Evolutionary conservation across 2,329 filamentous ascomycete species (phyloP).

Genomic region (Fonsecaea pugnacius): DNA sequence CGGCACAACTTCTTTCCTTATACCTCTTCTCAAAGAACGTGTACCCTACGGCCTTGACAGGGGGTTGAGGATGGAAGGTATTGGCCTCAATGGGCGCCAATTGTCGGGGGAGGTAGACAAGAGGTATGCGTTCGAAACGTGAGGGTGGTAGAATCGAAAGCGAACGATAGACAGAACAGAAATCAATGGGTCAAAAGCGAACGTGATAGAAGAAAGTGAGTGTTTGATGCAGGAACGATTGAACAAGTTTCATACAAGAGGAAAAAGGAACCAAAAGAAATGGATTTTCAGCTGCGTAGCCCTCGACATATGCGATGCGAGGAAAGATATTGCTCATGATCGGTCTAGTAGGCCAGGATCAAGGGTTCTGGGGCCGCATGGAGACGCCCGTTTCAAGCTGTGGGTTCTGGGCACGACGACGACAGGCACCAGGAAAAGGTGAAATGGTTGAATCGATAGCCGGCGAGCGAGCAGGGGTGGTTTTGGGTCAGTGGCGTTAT

Average conservation of each 20-base stretch:
- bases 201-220: slow-evolving; percentile 21
- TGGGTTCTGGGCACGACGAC: slow-evolving; percentile 15
- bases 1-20: not conserved
- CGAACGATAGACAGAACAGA: slow-evolving; percentile 22
- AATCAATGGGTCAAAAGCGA: slow-evolving; percentile 19
- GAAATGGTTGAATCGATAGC: slow-evolving; percentile 2
- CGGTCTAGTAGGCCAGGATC: slow-evolving; percentile 10
- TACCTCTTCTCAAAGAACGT: not conserved
- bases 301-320: slow-evolving; percentile 20
- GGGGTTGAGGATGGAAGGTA: not conserved
- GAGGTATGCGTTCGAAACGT: not conserved
- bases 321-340: slow-evolving; percentile 22
- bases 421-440: not conserved
- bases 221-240: slow-evolving; percentile 7
- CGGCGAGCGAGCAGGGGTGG: not conserved
- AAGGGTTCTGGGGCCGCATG: slow-evolving; percentile 21
- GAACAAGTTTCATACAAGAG: slow-evolving; percentile 23
- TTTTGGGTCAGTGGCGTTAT: slow-evolving; percentile 16
- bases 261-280: slow-evolving; percentile 11
- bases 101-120: not conserved
- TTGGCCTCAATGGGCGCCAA: not conserved
- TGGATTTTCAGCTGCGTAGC: slow-evolving; percentile 28
- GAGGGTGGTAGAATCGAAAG: slow-evolving; percentile 9
- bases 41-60: not conserved
- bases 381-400: slow-evolving; percentile 29